Percentiles rank a stretch among this genome's conserved stretches.
Conservation (phyloP, 176 grass and related monocot genomes). For the Poa pratensis region DNA sequence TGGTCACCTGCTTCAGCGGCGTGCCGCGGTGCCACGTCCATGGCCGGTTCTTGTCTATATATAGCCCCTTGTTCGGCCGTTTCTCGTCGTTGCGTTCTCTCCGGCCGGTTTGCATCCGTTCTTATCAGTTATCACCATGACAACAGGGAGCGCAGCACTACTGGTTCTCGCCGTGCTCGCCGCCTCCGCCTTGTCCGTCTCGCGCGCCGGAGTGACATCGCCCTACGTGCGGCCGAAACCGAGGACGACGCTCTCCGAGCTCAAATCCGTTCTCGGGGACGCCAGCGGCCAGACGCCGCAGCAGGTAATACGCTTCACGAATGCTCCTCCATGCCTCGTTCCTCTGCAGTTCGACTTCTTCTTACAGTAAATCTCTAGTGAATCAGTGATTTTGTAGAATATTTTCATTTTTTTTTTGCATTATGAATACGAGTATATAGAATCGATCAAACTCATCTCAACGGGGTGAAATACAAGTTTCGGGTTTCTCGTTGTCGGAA, state of each 20-base stretch:
- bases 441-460: neutral
- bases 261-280: neutral
- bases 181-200: neutral
- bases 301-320: slow-evolving; percentile 56
- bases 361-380: neutral
- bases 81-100: neutral
- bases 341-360: neutral
- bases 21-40: neutral
- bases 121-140: neutral
- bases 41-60: neutral
- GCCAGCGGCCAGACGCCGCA: slow-evolving; percentile 52
- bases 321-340: neutral
- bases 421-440: neutral
- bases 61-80: neutral
- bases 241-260: slow-evolving; percentile 44
- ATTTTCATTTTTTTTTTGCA: neutral
- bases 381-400: neutral
- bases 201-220: slow-evolving; percentile 32
- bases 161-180: slow-evolving; percentile 32
- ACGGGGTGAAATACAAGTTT: neutral
- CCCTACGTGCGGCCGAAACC: slow-evolving; percentile 50
- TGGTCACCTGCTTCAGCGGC: neutral
- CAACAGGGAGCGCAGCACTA: neutral
- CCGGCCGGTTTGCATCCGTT: neutral
- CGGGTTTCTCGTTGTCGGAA: too few relatives aligned